These are phyloP conservation scores for Ceratocystis lukuohia DNA, from an alignment of 2,329 filamentous ascomycete species.

Conservation along the genomic window DNA sequence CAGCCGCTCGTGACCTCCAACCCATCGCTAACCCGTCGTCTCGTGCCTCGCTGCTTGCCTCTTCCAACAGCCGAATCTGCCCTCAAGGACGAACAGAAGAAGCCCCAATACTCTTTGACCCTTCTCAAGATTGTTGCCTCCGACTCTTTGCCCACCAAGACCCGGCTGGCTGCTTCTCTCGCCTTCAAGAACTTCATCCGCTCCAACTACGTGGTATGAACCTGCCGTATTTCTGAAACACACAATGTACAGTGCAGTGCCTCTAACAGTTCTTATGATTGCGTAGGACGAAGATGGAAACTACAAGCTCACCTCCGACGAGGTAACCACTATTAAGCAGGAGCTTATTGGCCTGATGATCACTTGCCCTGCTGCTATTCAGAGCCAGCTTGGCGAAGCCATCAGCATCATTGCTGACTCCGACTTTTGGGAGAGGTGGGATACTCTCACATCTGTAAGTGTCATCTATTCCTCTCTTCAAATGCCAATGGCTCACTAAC, in stretches of 20 bases:
- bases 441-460: constrained; percentile 56
- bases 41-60: no score
- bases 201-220: constrained; percentile 68
- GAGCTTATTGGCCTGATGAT: constrained; percentile 97
- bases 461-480: not conserved
- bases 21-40: not conserved
- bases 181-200: constrained; percentile 99
- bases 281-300: constrained; percentile 73
- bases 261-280: not conserved
- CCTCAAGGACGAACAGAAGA: constrained; percentile 64
- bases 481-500: not conserved
- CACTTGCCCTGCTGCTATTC: constrained; percentile 70
- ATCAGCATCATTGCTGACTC: constrained; percentile 97
- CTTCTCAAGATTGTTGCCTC: constrained; percentile 84
- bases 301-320: constrained; percentile 71
- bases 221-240: not conserved
- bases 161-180: constrained; percentile 73
- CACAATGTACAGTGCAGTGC: not conserved
- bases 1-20: not conserved
- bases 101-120: constrained; percentile 73
- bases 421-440: constrained; percentile 92
- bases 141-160: constrained; percentile 57
- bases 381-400: constrained; percentile 87
- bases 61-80: constrained; percentile 57
- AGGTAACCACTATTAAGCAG: constrained; percentile 82